phyloP scores from a whole-genome alignment of 2,329 filamentous ascomycete species.

The Neofusicoccum umdonicola region DNA sequence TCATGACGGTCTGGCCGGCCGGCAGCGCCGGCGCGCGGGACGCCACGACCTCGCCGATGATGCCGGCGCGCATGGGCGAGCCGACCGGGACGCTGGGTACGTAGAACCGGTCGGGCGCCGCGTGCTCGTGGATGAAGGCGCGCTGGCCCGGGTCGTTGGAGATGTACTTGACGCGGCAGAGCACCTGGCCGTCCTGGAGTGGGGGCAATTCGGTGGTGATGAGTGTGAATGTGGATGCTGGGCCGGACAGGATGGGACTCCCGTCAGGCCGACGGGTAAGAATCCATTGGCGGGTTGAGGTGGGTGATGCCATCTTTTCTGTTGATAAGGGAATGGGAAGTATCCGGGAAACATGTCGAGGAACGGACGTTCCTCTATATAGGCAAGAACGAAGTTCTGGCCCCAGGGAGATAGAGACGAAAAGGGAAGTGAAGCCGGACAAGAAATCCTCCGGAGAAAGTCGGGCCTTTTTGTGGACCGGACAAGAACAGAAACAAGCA shows the following conservation, averaged over 20 bases:
- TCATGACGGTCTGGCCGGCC: constrained; percentile 58
- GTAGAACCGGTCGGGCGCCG: constrained; percentile 56
- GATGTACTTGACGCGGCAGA: constrained; percentile 48
- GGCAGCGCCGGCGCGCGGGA: constrained; percentile 57
- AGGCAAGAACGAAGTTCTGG: too few species aligned
- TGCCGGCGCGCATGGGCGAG: constrained; percentile 65
- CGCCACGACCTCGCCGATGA: constrained; percentile 60
- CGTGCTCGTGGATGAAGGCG: constrained; percentile 50
- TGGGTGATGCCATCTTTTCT: too few species aligned
- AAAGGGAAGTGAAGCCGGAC: too few species aligned
- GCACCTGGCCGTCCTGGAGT: constrained; percentile 41
- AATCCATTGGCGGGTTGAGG: constrained; percentile 42
- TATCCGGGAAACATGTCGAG: too few species aligned
- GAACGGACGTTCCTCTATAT: too few species aligned
- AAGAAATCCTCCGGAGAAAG: too few species aligned
- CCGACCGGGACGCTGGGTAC: constrained; percentile 66
- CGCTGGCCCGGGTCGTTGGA: constrained; percentile 56
- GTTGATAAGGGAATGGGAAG: too few species aligned
- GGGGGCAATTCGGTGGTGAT: constrained; percentile 31
- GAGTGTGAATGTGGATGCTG: constrained; percentile 42
- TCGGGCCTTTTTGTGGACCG: too few species aligned
- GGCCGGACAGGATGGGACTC: constrained; percentile 35
- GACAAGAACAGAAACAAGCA: too few species aligned
- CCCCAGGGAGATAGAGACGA: too few species aligned
- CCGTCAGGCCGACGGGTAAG: constrained; percentile 40